A percentile compares a stretch with the other conserved stretches of the same genome.
phyloP scores from a whole-genome alignment of 164 flowering plant genomes.

The Cinnamomum chago region DNA sequence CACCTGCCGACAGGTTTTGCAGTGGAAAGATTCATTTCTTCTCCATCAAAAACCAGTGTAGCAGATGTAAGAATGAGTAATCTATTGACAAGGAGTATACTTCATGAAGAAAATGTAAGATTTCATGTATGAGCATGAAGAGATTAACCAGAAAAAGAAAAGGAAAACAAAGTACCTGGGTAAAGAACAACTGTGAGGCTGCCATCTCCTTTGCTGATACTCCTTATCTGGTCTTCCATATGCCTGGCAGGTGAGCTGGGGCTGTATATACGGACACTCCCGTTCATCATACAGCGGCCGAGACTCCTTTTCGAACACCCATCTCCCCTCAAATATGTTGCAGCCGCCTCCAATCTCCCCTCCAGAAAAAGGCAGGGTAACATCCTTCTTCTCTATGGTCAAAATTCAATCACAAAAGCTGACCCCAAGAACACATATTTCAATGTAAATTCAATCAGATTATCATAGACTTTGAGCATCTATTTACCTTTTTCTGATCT shows the following conservation, averaged over 20 bases:
- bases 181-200: constrained; percentile 70
- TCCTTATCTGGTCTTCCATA: constrained; percentile 76
- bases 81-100: too few relatives aligned
- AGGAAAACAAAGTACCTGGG: constrained; percentile 41
- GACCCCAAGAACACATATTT: not conserved
- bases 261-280: constrained; percentile 87
- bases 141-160: too few relatives aligned
- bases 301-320: constrained; percentile 62
- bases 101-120: too few relatives aligned
- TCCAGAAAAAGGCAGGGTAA: constrained; percentile 37
- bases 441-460: not conserved
- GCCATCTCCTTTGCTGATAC: constrained; percentile 82
- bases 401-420: not conserved
- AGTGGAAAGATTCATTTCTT: too few relatives aligned
- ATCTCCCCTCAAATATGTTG: constrained; percentile 60
- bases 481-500: constrained; percentile 29
- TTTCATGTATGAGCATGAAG: not conserved
- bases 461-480: not conserved
- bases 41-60: too few relatives aligned
- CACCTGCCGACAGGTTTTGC: too few relatives aligned
- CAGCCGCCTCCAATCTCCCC: constrained; percentile 44
- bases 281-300: constrained; percentile 62
- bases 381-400: constrained; percentile 3
- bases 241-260: constrained; percentile 76
- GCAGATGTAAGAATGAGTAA: too few relatives aligned